Evolutionary conservation across 2,329 filamentous ascomycete genomes (phyloP).

Genomic region (Ophiosphaerella korrae): DNA sequence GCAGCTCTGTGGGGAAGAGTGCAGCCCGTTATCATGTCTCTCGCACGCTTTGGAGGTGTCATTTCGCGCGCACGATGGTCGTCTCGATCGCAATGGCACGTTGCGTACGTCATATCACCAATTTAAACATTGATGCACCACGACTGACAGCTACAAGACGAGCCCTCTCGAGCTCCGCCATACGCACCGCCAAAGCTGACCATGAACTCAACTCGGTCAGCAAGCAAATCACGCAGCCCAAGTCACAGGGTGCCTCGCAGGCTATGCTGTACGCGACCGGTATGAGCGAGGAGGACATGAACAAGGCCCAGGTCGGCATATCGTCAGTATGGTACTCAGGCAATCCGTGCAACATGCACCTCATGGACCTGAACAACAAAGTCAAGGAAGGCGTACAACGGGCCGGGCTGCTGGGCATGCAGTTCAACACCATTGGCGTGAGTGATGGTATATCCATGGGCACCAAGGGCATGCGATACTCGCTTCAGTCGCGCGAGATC

Average conservation of each 20-base stretch:
- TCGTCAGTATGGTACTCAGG: constrained; percentile 98
- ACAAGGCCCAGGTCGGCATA: constrained; percentile 96
- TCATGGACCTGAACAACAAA: constrained; percentile 83
- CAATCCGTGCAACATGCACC: constrained; percentile 99
- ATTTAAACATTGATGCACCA: neutral
- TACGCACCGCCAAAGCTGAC: constrained; percentile 38
- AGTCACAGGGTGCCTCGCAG: constrained; percentile 97
- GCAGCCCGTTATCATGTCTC: constrained; percentile 37
- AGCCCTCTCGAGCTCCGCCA: constrained; percentile 41
- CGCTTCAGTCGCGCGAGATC: constrained; percentile 84
- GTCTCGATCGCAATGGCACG: constrained; percentile 39
- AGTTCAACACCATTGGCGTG: constrained; percentile 99
- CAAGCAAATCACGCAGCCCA: constrained; percentile 86
- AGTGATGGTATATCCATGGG: constrained; percentile 99
- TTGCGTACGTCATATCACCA: constrained; percentile 28
- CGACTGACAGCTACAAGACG: constrained; percentile 34
- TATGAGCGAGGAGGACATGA: constrained; percentile 82
- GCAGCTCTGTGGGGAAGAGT: constrained; percentile 17
- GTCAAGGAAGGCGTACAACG: constrained; percentile 74
- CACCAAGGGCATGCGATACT: constrained; percentile 95
- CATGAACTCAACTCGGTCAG: constrained; percentile 75
- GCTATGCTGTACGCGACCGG: constrained; percentile 99
- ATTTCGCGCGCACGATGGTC: constrained; percentile 40
- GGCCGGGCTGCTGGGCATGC: constrained; percentile 86
- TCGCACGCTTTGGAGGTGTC: constrained; percentile 42